A percentile compares a stretch with the other conserved stretches of the same genome.
phyloP scores from a whole-genome alignment of 306 rosid genomes.

The Leucaena leucocephala region DNA sequence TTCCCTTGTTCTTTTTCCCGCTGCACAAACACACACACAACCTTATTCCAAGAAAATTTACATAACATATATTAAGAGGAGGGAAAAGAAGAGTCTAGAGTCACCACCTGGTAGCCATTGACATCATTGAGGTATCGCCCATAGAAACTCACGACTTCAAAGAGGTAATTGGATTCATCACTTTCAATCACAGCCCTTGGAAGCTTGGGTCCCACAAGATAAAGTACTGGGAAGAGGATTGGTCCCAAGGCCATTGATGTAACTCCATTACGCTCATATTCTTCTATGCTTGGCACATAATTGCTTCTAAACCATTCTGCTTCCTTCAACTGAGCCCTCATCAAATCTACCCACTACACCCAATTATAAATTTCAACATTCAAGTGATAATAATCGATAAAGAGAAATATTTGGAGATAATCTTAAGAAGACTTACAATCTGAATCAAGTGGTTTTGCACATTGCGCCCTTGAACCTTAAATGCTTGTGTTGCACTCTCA shows the following conservation, averaged over 20 bases:
- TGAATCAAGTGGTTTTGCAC: slow-evolving; percentile 44
- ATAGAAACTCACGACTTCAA: background rate
- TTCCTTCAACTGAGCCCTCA: slow-evolving; percentile 51
- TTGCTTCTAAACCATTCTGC: slow-evolving; percentile 51
- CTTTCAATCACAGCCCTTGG: background rate
- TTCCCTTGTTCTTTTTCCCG: background rate
- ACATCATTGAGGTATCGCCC: background rate
- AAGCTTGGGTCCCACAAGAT: background rate
- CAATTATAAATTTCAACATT: background rate
- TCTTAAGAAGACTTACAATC: slow-evolving; percentile 40
- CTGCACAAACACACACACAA: background rate
- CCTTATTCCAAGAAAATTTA: background rate
- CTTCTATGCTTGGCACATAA: slow-evolving; percentile 48
- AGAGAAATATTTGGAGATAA: background rate
- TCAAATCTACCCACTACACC: slow-evolving; percentile 56
- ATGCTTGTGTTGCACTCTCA: slow-evolving; percentile 47
- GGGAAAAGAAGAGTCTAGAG: no score
- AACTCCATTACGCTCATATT: slow-evolving; percentile 50
- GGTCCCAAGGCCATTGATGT: background rate
- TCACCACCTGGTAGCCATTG: background rate
- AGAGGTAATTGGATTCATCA: background rate
- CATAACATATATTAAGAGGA: no score
- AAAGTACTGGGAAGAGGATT: background rate
- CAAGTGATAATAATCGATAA: background rate
- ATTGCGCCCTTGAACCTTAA: slow-evolving; percentile 34